phyloP scores from a whole-genome alignment of 139 green algal species.

The Volvox africanus region DNA sequence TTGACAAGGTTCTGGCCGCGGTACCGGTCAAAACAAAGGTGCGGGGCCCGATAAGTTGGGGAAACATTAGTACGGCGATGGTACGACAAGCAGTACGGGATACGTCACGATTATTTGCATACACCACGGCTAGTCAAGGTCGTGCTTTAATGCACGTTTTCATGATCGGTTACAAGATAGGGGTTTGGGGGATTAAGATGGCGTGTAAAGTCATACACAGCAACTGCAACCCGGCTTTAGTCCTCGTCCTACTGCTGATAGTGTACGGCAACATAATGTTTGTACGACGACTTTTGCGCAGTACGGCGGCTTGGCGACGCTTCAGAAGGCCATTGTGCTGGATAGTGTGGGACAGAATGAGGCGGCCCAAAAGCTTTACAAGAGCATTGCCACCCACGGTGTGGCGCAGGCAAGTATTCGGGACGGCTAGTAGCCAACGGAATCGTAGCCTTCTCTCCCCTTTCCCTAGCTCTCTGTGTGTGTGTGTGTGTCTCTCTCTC shows the following conservation, averaged over 20 bases:
- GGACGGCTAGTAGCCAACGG: neutral
- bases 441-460: neutral
- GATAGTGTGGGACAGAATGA: constrained; percentile 79
- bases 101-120: too few species aligned
- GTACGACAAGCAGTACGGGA: too few species aligned
- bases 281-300: neutral
- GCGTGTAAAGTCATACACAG: too few species aligned
- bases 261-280: neutral
- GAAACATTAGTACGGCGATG: too few species aligned
- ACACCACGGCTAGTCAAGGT: too few species aligned
- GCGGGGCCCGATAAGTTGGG: neutral
- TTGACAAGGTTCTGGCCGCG: constrained; percentile 45
- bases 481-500: neutral
- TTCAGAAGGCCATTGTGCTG: constrained; percentile 89
- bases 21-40: constrained; percentile 60
- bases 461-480: too few species aligned
- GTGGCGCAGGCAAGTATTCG: constrained; percentile 19
- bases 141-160: neutral
- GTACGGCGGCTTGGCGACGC: constrained; percentile 75
- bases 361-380: constrained; percentile 80
- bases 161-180: neutral
- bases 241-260: neutral
- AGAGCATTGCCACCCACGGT: constrained; percentile 48
- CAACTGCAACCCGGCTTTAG: too few species aligned
- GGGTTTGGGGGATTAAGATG: neutral